Base-by-base conservation (phyloP, 768 basidiomycete genomes). In the Plicaturopsis crispa region DNA sequence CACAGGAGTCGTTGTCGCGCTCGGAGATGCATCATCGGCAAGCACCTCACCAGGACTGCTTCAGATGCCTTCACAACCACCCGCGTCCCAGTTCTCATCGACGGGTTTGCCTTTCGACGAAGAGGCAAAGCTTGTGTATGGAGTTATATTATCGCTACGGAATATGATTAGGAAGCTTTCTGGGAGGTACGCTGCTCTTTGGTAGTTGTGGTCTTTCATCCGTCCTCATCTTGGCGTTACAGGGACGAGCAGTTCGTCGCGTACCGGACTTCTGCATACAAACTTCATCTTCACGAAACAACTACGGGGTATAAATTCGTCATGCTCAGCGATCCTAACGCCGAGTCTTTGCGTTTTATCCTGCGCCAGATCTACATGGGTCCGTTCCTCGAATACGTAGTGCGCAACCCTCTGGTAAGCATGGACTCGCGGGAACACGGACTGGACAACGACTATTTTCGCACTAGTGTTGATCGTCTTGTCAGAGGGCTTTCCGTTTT, bases 101-200 rank as follows among this genome's bases (percentile, higher is more conserved):
- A 68, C 76, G 3, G 78, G 74, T 13, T 65, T 99, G 14, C 69
- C 94, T 5, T 98, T 99, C 49, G 96, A 99, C 53, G 96, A 99
- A 58, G 94, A 99, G 59, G 83, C 84, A 1, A 99, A 99, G 56
- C 73, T 99, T 44, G 93, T 99, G 0, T 99, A 98, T 56, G 96
- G 96, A 40, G 88, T 99, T 38, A 70, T 98, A 11, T 67, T 97
- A 31, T 92, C 89, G 5, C 55, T 99, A 49, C 66, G 90, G 39
- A 92, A 90, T 59, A 94, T 98, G 92, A 69, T 94, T 54, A 94
- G 80, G 69, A 98, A 96, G 59, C 61, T 99, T 7, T 86, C 93
- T 10, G 81, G 84, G 48, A 73, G 81, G 94, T 92, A 47, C 28
- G 65, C 49, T 23, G 22, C 7, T 30, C 24, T 31, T 14, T 16